phyloP scores from a whole-genome alignment of 2,329 filamentous ascomycete genomes.

The Truncatella angustata region DNA sequence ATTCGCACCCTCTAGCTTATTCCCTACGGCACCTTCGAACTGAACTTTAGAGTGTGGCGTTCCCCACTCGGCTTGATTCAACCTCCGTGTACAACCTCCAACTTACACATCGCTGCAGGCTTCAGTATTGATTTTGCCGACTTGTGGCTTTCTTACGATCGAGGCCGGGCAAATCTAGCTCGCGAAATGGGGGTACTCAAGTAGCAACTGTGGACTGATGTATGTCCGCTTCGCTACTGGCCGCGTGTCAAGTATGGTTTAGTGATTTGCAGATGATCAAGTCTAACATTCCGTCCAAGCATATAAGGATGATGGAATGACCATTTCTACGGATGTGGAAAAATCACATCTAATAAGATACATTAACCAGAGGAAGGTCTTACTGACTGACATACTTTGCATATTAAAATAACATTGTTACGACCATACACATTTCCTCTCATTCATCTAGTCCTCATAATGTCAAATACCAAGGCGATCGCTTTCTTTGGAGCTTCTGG shows the following conservation, averaged over 20 bases:
- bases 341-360: slow-evolving; percentile 15
- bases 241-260: too few species aligned
- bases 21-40: too few species aligned
- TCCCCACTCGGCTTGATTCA: neutral
- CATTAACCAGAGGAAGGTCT: neutral
- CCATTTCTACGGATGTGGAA: neutral
- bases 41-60: neutral
- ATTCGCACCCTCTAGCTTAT: neutral
- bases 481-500: slow-evolving; percentile 54
- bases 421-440: too few species aligned
- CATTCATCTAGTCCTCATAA: neutral
- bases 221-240: too few species aligned
- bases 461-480: slow-evolving; percentile 35
- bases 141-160: too few species aligned
- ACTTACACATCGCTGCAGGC: neutral
- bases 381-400: neutral
- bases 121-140: neutral
- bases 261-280: neutral
- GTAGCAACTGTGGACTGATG: neutral
- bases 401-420: too few species aligned
- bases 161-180: too few species aligned
- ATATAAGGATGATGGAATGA: neutral
- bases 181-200: too few species aligned
- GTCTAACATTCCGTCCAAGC: neutral
- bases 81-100: neutral